phyloP scores from a whole-genome alignment of 192 early-diverging fungal genomes.

The Lunasporangiospora selenospora region DNA sequence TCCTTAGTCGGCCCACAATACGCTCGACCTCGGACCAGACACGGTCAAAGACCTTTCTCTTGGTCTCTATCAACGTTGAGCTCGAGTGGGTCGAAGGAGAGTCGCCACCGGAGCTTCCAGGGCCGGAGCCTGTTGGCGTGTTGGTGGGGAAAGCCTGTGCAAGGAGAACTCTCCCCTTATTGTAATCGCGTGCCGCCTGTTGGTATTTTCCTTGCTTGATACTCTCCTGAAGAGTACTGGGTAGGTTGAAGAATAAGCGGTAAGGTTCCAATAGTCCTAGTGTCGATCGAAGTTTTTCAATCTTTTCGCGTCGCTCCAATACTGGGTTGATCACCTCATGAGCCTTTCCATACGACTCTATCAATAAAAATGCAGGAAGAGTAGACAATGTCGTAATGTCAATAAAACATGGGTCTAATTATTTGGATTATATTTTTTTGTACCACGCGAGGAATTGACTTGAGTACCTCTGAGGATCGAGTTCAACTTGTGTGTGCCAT shows the following conservation, averaged over 20 bases:
- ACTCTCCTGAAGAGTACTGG: constrained; percentile 83
- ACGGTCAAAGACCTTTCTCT: constrained; percentile 86
- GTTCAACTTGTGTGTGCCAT: constrained; percentile 79
- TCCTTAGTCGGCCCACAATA: constrained; percentile 75
- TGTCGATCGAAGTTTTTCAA: constrained; percentile 90
- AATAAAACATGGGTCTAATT: neutral
- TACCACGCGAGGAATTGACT: too few relatives aligned
- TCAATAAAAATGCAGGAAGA: neutral
- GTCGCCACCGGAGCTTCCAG: constrained; percentile 17
- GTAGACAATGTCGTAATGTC: neutral
- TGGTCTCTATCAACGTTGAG: constrained; percentile 45
- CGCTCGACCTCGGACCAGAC: constrained; percentile 93
- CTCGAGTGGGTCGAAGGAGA: constrained; percentile 29
- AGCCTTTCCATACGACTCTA: constrained; percentile 71
- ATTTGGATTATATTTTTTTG: neutral
- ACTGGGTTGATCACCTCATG: constrained; percentile 88
- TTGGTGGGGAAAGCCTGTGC: constrained; percentile 41
- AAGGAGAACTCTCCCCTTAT: constrained; percentile 80
- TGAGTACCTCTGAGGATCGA: constrained; percentile 73
- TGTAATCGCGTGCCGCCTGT: constrained; percentile 92
- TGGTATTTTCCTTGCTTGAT: constrained; percentile 90
- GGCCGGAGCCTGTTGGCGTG: neutral
- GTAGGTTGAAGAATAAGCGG: constrained; percentile 97
- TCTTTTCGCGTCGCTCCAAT: constrained; percentile 81
- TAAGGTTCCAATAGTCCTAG: constrained; percentile 93